phyloP scores from a whole-genome alignment of 78 protist species.

The Diacronema lutheri region DNA sequence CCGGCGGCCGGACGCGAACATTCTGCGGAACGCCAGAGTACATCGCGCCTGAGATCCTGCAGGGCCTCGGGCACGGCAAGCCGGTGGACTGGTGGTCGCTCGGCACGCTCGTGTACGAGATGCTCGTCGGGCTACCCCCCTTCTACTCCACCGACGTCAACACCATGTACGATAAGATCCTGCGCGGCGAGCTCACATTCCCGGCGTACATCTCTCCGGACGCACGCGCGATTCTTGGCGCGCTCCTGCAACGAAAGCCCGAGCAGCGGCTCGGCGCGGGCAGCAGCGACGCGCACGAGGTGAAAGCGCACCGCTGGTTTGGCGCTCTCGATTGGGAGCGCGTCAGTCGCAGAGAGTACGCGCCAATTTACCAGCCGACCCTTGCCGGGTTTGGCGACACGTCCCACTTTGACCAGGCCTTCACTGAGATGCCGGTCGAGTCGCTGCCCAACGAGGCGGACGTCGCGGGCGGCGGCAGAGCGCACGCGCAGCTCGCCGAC shows the following conservation, averaged over 20 bases:
- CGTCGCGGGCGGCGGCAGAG: no score
- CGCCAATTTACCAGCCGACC: background rate
- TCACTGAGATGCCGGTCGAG: background rate
- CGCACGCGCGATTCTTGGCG: conserved; percentile 1
- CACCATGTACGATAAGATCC: conserved; percentile 71
- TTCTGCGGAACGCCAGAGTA: conserved; percentile 99
- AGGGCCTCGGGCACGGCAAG: conserved; percentile 62
- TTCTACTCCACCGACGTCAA: conserved; percentile 65
- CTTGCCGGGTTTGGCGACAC: background rate
- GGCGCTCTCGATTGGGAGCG: conserved; percentile 70
- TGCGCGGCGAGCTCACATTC: conserved; percentile 37
- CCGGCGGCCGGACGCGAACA: conserved; percentile 64
- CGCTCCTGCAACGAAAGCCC: conserved; percentile 42
- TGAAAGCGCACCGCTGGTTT: conserved; percentile 82
- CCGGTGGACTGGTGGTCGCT: conserved; percentile 83
- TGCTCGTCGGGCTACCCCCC: conserved; percentile 86
- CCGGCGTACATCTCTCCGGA: conserved; percentile 36
- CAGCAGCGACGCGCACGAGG: conserved; percentile 24
- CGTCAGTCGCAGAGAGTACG: conserved; percentile 9
- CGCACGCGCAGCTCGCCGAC: no score
- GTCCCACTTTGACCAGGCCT: background rate
- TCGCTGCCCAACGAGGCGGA: background rate
- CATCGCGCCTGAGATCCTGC: conserved; percentile 74
- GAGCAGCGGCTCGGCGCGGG: conserved; percentile 53
- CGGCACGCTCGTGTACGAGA: conserved; percentile 79